Evolutionary conservation across 208 protist genomes (phyloP).

Genomic region (Leishmania lainsoni): DNA sequence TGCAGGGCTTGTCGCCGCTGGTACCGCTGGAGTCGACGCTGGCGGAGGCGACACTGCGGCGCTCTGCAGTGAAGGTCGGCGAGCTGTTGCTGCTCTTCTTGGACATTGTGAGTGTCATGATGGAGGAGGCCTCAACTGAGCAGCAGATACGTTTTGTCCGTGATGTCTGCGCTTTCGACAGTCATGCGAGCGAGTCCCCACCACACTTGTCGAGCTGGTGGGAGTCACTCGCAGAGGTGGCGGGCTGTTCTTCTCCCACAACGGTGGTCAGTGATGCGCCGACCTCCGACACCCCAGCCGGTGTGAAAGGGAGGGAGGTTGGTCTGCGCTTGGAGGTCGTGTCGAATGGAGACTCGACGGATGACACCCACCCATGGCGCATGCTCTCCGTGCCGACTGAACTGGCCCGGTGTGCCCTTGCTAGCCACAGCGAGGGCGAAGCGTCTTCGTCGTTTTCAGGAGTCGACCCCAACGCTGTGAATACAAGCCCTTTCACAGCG

Average conservation of each 20-base stretch:
- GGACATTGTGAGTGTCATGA: conserved; percentile 14
- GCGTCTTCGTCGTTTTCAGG: neutral
- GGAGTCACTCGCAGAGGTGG: neutral
- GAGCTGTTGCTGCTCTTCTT: conserved; percentile 25
- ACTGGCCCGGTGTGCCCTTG: conserved; percentile 20
- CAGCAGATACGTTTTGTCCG: neutral
- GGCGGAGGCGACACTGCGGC: neutral
- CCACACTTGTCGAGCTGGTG: neutral
- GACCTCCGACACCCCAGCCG: neutral
- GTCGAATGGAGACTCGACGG: too few species aligned
- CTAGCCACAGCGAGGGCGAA: neutral
- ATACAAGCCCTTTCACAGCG: neutral
- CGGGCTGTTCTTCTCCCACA: neutral
- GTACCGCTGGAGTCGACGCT: neutral
- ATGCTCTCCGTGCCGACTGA: conserved; percentile 17
- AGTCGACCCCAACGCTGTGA: neutral
- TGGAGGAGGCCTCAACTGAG: neutral
- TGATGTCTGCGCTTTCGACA: neutral
- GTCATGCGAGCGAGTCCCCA: neutral
- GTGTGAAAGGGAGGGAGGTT: neutral
- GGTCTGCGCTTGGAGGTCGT: conserved; percentile 5
- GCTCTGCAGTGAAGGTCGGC: conserved; percentile 17
- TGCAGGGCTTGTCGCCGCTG: neutral
- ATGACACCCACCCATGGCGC: neutral
- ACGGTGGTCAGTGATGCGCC: neutral